Base-by-base conservation (phyloP, 1,284 basidiomycete genomes). In the Sphaerobolus stellatus region DNA sequence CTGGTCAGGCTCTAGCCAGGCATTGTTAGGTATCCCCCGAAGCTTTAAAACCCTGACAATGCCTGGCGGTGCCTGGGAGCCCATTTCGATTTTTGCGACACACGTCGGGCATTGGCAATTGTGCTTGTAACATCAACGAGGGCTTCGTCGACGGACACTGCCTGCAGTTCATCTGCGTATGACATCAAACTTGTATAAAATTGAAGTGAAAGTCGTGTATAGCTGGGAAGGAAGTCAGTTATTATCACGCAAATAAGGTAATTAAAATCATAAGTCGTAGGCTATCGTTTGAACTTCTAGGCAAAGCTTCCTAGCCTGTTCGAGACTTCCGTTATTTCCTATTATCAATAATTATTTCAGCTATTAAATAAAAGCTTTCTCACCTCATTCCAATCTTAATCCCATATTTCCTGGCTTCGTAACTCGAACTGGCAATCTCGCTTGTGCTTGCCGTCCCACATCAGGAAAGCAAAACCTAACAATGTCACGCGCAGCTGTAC, bases 111-210 rank as follows among this genome's bases (percentile, higher is more conserved):
- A 52, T 33, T 69, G 1, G 65, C 79, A 40, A 92, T 82, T 0
- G 82, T 81, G 8, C 74, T 81, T 0, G 91, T 88, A 4, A 95
- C 92, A 55, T 98, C 95, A 57, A 98, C 83, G 9, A 98, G 78
- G 1, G 94, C 95, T 69, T 99, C 96, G 61, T 99, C 96, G 1
- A 99, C 90, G 5, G 93, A 96, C 1, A 98, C 95, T 1, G 95
- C 94, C 72, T 98, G 88, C 4, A 98, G 77, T 60, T 95, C 92
- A 64, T 98, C 94, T 4, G 93, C 90, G 63, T 92, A 86, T 0
- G 80, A 75, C 80, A 98, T 90, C 20, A 99, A 77, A 51, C 97
- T 88, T 1, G 91, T 91, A 71, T 99, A 99, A 67, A 98, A 97
- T 31, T 88, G 80, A 44, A 94, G 71, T 0, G 90, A 95, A 56